Conservation (phyloP, 257 asterid genomes). For the Nicotiana otophora region DNA sequence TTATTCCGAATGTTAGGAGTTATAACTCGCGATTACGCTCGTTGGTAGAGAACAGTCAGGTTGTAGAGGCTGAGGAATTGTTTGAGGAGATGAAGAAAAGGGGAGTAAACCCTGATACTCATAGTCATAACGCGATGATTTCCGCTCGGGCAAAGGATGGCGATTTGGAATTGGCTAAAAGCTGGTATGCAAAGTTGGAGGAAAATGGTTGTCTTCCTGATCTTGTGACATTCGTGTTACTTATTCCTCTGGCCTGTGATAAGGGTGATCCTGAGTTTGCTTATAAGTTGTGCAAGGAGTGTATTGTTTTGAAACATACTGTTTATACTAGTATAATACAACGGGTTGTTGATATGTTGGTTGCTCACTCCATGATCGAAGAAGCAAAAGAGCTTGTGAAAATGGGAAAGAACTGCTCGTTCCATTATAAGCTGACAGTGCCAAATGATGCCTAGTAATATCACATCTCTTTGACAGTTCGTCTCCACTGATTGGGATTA, state of each 20-base stretch:
- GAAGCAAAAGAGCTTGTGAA: neutral
- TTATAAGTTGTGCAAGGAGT: neutral
- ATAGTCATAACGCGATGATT: neutral
- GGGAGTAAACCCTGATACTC: neutral
- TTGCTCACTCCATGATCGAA: neutral
- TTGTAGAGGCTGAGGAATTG: neutral
- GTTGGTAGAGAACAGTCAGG: neutral
- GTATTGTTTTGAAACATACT: neutral
- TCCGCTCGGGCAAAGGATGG: neutral
- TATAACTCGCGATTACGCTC: neutral
- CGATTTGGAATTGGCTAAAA: neutral
- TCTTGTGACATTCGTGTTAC: neutral
- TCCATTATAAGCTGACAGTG: neutral
- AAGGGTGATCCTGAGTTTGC: neutral
- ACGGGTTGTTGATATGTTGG: neutral
- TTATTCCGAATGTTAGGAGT: constrained; percentile 1
- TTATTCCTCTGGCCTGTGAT: neutral
- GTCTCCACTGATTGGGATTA: neutral
- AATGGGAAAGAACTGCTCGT: neutral
- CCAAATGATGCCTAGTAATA: neutral
- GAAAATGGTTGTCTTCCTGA: neutral
- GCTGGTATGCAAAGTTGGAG: neutral
- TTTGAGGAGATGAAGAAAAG: neutral
- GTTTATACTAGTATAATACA: neutral
- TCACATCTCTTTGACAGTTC: neutral